Base-by-base conservation (phyloP, 106 monocot genomes). In the Acorus gramineus region DNA sequence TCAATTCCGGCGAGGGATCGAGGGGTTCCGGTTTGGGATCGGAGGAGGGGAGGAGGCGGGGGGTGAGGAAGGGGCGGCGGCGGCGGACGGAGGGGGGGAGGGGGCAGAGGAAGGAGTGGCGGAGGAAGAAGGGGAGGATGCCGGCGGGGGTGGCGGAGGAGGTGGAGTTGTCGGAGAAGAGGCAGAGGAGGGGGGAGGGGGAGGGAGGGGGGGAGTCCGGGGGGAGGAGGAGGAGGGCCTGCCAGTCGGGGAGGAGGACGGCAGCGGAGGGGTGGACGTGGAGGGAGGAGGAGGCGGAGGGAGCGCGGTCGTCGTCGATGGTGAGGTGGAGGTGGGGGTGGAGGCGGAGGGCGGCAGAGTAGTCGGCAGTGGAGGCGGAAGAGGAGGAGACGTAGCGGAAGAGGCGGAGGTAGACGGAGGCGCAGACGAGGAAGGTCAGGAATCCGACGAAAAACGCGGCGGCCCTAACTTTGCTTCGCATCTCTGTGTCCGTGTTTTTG, bases 191-290 rank as follows among this genome's bases (percentile, higher is more conserved):
- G 50, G 64, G n/a, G 46, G 7, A 2, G 47, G n/a, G 59, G 52
- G 3, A 44, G 7, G 42, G 9, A 6, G 55, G 42, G 46, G 46
- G 9, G 7, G 11, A 4, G 49, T 43, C 5, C 28, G 46, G 50
- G 47, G 54, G 69, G 69, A 78, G 67, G 71, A 85, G 67, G 49
- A 93, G 10, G 44, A 82, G 55, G 62, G 77, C 74, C 52, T 84
- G 77, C 84, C 84, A 87, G 61, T 80, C 92, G 5, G 78, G 87
- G 46, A 93, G 66, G 61, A 93, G 84, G 4, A 87, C 74, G 51
- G 84, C 63, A 2, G 66, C 73, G 48, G 63, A 4, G 7, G 2
- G 51, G 51, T 44, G 11, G 52, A 3, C 64, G 14, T 43, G 68
- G 3, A 2, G 8, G 13, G 2, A 10, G 42, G 14, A 14, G 45